Conservation (phyloP, 1,139 yeast genomes). For the Suhomyces terraborum region DNA sequence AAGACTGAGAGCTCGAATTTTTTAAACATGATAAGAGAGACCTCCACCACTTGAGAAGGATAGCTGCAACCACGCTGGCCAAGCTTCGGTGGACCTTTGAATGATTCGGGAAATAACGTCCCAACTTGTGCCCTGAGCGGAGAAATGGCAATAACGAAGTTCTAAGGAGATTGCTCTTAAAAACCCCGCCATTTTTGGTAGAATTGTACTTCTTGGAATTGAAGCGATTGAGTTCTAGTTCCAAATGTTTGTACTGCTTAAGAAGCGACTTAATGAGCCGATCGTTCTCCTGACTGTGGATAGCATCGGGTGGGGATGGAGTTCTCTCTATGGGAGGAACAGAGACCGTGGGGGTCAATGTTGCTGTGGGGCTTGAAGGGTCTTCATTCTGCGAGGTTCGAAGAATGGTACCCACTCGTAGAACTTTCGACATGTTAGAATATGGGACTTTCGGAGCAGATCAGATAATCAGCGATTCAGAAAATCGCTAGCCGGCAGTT, state of each 20-base stretch:
- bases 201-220: slow-evolving; percentile 30
- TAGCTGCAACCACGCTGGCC: slow-evolving; percentile 37
- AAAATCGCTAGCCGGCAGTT: no score
- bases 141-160: slow-evolving; percentile 68
- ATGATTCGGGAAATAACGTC: slow-evolving; percentile 25
- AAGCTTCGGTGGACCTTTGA: slow-evolving; percentile 36
- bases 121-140: slow-evolving; percentile 35
- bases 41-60: slow-evolving; percentile 68
- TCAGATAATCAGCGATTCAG: not conserved
- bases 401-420: slow-evolving; percentile 7
- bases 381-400: not conserved
- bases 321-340: not conserved
- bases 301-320: slow-evolving; percentile 8
- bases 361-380: slow-evolving; percentile 10
- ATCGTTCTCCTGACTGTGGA: slow-evolving; percentile 22
- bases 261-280: slow-evolving; percentile 32
- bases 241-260: slow-evolving; percentile 47
- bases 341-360: slow-evolving; percentile 9
- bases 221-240: slow-evolving; percentile 50
- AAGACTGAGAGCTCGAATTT: slow-evolving; percentile 11
- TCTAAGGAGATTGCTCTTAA: slow-evolving; percentile 67
- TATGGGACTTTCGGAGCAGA: not conserved
- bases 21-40: slow-evolving; percentile 45
- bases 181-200: slow-evolving; percentile 48
- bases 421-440: slow-evolving; percentile 7